phyloP scores from a whole-genome alignment of 2,329 filamentous ascomycete species.

The Juglanconis sp. region DNA sequence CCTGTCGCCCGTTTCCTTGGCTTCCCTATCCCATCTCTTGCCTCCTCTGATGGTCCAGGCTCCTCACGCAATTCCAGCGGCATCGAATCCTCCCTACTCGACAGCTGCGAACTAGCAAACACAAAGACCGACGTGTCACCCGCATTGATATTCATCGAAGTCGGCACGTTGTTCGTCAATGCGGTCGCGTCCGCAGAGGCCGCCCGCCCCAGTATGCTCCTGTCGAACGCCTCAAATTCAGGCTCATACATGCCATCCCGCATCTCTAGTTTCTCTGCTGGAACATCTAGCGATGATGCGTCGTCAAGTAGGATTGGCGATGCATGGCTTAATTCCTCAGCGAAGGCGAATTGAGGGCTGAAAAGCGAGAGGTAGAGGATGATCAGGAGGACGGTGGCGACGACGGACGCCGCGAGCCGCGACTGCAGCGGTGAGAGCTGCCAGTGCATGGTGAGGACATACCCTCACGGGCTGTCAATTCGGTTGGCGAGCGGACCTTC shows the following conservation, averaged over 20 bases:
- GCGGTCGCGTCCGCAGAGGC: constrained; percentile 39
- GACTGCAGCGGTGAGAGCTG: constrained; percentile 68
- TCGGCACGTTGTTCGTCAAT: constrained; percentile 62
- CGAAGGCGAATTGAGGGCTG: constrained; percentile 59
- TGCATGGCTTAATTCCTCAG: constrained; percentile 45
- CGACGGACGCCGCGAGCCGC: constrained; percentile 65
- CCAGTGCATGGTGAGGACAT: constrained; percentile 40
- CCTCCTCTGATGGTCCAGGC: constrained; percentile 11
- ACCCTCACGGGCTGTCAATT: constrained; percentile 35
- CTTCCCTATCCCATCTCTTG: constrained; percentile 18
- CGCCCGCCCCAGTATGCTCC: constrained; percentile 61
- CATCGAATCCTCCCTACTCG: constrained; percentile 31
- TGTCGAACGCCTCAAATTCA: constrained; percentile 58
- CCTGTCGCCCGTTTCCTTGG: constrained; percentile 25
- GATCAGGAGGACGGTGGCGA: constrained; percentile 57
- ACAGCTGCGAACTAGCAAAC: constrained; percentile 56
- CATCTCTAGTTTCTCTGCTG: constrained; percentile 22
- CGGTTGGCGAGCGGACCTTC: not conserved
- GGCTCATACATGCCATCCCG: constrained; percentile 48
- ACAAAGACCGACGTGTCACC: constrained; percentile 64
- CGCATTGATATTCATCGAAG: constrained; percentile 55
- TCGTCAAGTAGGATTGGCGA: constrained; percentile 24
- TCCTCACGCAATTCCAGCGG: constrained; percentile 14
- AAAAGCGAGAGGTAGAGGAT: constrained; percentile 60
- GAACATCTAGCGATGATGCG: constrained; percentile 14